Evolutionary conservation across 140 eudicot species (phyloP).

Genomic region (Stevia rebaudiana): DNA sequence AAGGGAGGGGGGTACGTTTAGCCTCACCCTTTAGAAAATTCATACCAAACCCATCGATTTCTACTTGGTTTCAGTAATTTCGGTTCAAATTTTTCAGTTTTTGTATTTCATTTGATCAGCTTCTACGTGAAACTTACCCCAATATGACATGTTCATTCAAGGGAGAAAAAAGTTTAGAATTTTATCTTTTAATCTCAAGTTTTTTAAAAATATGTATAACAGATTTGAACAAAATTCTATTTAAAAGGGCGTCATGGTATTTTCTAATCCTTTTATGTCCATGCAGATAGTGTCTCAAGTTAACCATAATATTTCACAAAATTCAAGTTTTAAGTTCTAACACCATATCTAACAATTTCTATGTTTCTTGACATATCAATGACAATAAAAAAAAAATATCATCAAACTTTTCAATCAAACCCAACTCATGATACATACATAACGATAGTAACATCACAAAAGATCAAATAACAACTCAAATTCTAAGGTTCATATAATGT

Average conservation of each 20-base stretch:
- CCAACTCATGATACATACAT: conserved; percentile 2
- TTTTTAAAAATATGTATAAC: no score
- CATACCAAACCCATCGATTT: no score
- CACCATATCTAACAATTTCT: background rate
- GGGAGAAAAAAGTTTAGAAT: no score
- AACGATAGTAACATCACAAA: conserved; percentile 7
- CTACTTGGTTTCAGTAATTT: no score
- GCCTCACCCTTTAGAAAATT: no score
- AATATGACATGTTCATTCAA: no score
- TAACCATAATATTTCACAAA: background rate
- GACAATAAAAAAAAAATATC: background rate
- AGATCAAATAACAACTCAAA: conserved; percentile 18
- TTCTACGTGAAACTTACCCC: no score
- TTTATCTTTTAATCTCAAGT: no score
- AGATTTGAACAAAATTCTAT: no score
- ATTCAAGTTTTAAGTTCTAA: background rate
- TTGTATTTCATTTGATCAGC: no score
- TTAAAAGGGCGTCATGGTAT: background rate
- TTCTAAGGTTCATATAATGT: conserved; percentile 7
- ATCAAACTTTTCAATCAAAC: conserved; percentile 1
- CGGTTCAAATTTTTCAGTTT: no score
- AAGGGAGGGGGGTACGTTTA: no score
- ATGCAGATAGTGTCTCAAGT: background rate
- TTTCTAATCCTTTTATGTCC: background rate
- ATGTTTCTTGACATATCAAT: background rate